These are phyloP conservation scores for Kokia cookei DNA, from an alignment of 441 rosid genomes.

Conservation along the genomic window DNA sequence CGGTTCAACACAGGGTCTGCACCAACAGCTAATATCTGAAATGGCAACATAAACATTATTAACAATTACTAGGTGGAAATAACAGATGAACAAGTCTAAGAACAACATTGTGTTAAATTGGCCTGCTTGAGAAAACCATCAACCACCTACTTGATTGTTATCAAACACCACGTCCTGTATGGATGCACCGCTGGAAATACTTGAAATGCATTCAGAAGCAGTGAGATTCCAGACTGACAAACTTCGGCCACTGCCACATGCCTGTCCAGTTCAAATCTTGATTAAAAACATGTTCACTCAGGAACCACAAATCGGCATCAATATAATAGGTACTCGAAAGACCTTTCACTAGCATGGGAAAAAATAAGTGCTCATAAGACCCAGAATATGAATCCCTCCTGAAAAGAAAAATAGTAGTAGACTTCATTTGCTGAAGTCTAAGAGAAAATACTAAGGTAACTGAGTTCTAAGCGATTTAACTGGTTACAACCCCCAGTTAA, in stretches of 20 bases:
- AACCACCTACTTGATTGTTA: slow-evolving; percentile 61
- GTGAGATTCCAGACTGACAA: slow-evolving; percentile 84
- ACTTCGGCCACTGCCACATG: slow-evolving; percentile 62
- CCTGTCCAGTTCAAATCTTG: slow-evolving; percentile 30
- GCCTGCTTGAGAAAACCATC: not conserved
- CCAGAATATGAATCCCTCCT: not conserved
- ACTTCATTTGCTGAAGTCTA: not conserved
- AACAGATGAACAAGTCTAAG: not conserved
- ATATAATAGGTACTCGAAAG: not conserved
- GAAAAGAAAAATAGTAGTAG: not conserved
- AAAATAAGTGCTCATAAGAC: not conserved
- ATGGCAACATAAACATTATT: not conserved
- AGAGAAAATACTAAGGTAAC: not conserved
- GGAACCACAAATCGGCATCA: not conserved
- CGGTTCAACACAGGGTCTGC: slow-evolving; percentile 73
- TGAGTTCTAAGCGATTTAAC: not conserved
- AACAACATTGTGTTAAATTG: not conserved
- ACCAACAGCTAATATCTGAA: slow-evolving; percentile 85
- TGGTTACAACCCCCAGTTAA: not conserved
- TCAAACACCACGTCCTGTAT: slow-evolving; percentile 74
- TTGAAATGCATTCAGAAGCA: slow-evolving; percentile 76
- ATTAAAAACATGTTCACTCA: not conserved
- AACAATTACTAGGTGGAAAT: not conserved
- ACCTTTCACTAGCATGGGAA: not conserved
- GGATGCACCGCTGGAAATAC: slow-evolving; percentile 37